Evolutionary conservation across 1,284 basidiomycete genomes (phyloP).

Genomic region (Bondarzewia mesenterica): DNA sequence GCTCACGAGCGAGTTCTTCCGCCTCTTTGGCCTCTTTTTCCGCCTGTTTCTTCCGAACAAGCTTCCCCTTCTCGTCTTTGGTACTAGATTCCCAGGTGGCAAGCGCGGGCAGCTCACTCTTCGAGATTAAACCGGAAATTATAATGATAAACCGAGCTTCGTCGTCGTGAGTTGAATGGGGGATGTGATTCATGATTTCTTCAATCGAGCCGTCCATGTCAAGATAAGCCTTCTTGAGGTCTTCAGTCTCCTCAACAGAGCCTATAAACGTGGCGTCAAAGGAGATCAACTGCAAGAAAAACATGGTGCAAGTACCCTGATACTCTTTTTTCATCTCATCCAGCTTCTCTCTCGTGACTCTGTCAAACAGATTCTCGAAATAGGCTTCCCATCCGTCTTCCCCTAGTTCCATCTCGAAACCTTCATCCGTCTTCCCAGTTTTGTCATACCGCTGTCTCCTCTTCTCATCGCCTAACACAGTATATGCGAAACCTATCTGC

Average conservation of each 20-base stretch:
- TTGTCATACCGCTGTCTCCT: constrained; percentile 70
- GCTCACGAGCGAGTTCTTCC: constrained; percentile 76
- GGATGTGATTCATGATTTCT: constrained; percentile 76
- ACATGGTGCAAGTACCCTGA: constrained; percentile 54
- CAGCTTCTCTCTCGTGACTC: constrained; percentile 76
- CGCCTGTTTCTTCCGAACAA: constrained; percentile 66
- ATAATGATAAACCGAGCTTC: constrained; percentile 74
- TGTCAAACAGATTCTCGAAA: constrained; percentile 83
- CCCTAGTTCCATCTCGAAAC: constrained; percentile 58
- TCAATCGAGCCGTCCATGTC: constrained; percentile 64
- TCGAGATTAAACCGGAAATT: constrained; percentile 61
- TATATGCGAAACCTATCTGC: constrained; percentile 86
- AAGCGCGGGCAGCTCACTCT: constrained; percentile 50
- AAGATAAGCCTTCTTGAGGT: constrained; percentile 69
- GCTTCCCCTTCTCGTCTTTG: constrained; percentile 71
- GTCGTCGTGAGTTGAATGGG: constrained; percentile 76
- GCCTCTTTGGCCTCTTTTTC: constrained; percentile 80
- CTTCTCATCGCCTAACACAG: constrained; percentile 75
- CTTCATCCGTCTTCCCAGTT: constrained; percentile 80
- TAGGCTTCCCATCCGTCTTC: constrained; percentile 91
- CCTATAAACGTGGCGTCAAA: constrained; percentile 36
- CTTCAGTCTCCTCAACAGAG: constrained; percentile 74
- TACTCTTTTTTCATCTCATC: constrained; percentile 89
- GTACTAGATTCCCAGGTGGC: constrained; percentile 63
- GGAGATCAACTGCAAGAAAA: background rate